phyloP scores from a whole-genome alignment of 371 early-diverging fungal genomes.

The Saksenaea oblongispora region DNA sequence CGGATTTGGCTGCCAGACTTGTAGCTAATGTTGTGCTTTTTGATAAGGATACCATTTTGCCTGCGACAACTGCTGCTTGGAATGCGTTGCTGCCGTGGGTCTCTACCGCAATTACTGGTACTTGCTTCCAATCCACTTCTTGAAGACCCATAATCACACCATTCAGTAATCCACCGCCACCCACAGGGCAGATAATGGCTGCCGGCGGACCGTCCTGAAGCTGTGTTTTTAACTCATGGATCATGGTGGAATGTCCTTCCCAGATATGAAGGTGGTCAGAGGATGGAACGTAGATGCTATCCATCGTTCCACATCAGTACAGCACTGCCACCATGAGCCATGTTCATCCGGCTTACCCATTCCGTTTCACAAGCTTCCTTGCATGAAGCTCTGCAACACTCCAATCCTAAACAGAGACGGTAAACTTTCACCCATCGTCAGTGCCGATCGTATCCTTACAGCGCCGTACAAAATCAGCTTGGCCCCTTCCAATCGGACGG shows the following conservation, averaged over 20 bases:
- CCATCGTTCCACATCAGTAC: background rate
- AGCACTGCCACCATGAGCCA: conserved; percentile 9
- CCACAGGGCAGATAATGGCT: conserved; percentile 69
- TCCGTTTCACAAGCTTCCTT: conserved; percentile 49
- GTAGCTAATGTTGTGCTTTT: conserved; percentile 59
- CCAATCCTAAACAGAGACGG: conserved; percentile 41
- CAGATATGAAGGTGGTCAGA: conserved; percentile 64
- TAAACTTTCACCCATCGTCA: background rate
- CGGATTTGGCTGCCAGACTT: conserved; percentile 51
- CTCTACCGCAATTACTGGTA: conserved; percentile 73
- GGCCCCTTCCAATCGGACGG: conserved; percentile 64
- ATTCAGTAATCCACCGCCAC: conserved; percentile 73
- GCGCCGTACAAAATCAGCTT: conserved; percentile 58
- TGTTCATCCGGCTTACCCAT: conserved; percentile 41
- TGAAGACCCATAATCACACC: conserved; percentile 68
- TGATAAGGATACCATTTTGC: conserved; percentile 53
- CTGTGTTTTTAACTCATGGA: conserved; percentile 67
- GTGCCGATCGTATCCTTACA: background rate
- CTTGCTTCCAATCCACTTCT: conserved; percentile 61
- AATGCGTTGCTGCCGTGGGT: conserved; percentile 76
- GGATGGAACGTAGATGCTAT: conserved; percentile 64
- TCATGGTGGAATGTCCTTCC: conserved; percentile 65
- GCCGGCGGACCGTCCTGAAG: conserved; percentile 59
- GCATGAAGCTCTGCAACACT: conserved; percentile 56
- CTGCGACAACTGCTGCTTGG: conserved; percentile 65